Evolutionary conservation across 805 yeast genomes (phyloP), one percentile per base, ranked within the genome.

Genomic region (Tetrapisispora iriomotensis): DNA sequence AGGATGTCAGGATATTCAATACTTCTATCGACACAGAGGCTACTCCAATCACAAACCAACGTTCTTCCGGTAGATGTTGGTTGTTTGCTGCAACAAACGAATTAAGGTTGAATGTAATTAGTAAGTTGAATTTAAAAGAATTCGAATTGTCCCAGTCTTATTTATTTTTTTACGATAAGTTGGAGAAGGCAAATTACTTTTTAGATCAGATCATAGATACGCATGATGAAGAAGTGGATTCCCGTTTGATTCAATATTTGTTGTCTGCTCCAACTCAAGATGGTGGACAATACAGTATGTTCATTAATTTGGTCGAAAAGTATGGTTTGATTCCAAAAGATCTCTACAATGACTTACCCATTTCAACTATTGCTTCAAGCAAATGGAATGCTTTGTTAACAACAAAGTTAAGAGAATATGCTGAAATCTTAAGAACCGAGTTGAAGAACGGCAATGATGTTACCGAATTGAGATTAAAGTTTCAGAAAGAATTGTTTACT

Each of bases 271-370:
- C 95, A 19, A 75, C 78, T 33, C 58, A 71, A 42, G 95, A 86
- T 54, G 95, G 95, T 49, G 95, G 95, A 38, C 95, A 85, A 61
- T 84, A 82, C 70, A 79, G 82, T 47, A 81, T 85, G 92, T 74
- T 83, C 56, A 68, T 79, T 36, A 82, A 84, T 60, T 58, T 86
- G 41, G 72, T 84, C 37, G 75, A 77, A 45, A 86, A 85, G 61
- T 86, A 85, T 51, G 95, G 95, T 22, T 55, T 82, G 38, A 82
- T 85, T 38, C 95, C 95, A 28, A 68, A 79, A 53, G 74, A 72
- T 46, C 58, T 75, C 14, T 86, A 72, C 62, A 88, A 90, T 9
- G 95, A 85, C 58, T 68, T 75, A 40, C 67, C 75, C 21, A 66
- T 64, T 39, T 73, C 75, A 30, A 66, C 81, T 14, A 72, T 83